phyloP scores from a whole-genome alignment of 2,329 filamentous ascomycete species.

The Neopestalotiopsis rosae region DNA sequence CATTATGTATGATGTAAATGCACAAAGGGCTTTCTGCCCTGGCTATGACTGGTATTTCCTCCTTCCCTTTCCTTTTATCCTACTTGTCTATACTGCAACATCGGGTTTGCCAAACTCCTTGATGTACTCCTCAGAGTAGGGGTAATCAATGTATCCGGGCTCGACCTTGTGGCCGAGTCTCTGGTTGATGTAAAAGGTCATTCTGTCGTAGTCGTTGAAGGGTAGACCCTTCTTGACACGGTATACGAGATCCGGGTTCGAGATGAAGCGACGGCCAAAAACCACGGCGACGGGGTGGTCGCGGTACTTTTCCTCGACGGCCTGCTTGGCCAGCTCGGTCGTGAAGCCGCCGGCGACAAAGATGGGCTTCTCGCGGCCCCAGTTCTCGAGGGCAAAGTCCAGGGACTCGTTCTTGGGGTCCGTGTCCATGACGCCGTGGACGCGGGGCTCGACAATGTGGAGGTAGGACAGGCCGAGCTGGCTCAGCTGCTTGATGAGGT shows the following conservation, averaged over 20 bases:
- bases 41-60: not conserved
- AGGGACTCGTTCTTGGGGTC: slow-evolving; percentile 30
- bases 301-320: slow-evolving; percentile 45
- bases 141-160: slow-evolving; percentile 42
- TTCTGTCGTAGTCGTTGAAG: slow-evolving; percentile 48
- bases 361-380: slow-evolving; percentile 39
- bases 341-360: slow-evolving; percentile 55
- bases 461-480: slow-evolving; percentile 58
- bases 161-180: slow-evolving; percentile 17
- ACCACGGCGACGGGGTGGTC: slow-evolving; percentile 48
- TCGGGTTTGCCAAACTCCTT: slow-evolving; percentile 16
- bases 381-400: slow-evolving; percentile 29
- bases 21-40: too few species aligned
- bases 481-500: slow-evolving; percentile 55
- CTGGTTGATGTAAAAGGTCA: slow-evolving; percentile 46
- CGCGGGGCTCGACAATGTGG: slow-evolving; percentile 59
- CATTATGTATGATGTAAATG: too few species aligned
- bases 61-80: not conserved
- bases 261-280: slow-evolving; percentile 56
- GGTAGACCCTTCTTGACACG: slow-evolving; percentile 46
- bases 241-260: slow-evolving; percentile 53
- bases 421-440: slow-evolving; percentile 31
- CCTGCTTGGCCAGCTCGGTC: slow-evolving; percentile 41
- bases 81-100: not conserved
- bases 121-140: slow-evolving; percentile 29